A percentile compares a stretch with the other conserved stretches of the same genome.
Evolutionary conservation across 2,329 filamentous ascomycete genomes (phyloP).

Genomic region (Seiridium cupressi): DNA sequence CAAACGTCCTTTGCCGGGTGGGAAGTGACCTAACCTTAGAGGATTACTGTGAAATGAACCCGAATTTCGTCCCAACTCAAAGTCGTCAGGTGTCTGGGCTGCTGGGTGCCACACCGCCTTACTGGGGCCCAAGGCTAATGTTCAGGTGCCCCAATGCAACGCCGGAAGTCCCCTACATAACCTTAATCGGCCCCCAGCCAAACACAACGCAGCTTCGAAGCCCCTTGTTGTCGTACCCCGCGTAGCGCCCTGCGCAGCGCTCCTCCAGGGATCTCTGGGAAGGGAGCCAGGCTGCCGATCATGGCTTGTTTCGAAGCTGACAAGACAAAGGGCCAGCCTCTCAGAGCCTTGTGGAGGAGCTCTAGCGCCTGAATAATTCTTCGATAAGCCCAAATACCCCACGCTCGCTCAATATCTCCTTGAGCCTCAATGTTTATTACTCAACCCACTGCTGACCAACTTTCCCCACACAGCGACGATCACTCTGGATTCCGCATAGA

Average conservation of each 20-base stretch:
- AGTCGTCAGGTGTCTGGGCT: background rate
- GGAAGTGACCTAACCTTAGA: background rate
- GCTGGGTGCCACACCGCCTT: background rate
- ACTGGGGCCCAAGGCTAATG: background rate
- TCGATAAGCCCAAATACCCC: background rate
- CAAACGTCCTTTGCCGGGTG: too few relatives aligned
- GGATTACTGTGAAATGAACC: constrained; percentile 1
- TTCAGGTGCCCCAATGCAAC: background rate
- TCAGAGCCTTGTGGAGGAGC: too few relatives aligned
- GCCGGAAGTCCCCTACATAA: background rate
- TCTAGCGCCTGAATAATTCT: too few relatives aligned
- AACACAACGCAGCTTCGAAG: background rate
- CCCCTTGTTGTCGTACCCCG: background rate
- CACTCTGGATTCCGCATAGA: background rate
- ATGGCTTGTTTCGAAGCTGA: background rate
- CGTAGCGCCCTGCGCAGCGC: background rate
- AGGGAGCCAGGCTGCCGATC: background rate
- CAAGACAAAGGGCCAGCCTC: background rate
- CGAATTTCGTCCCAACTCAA: background rate
- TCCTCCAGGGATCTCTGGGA: background rate
- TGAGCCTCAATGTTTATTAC: background rate
- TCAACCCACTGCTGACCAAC: background rate
- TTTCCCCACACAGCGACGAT: background rate
- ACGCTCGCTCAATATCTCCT: background rate
- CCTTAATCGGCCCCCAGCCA: background rate